Base-by-base conservation (phyloP, 208 protist genomes). In the Lotmaria passim region DNA sequence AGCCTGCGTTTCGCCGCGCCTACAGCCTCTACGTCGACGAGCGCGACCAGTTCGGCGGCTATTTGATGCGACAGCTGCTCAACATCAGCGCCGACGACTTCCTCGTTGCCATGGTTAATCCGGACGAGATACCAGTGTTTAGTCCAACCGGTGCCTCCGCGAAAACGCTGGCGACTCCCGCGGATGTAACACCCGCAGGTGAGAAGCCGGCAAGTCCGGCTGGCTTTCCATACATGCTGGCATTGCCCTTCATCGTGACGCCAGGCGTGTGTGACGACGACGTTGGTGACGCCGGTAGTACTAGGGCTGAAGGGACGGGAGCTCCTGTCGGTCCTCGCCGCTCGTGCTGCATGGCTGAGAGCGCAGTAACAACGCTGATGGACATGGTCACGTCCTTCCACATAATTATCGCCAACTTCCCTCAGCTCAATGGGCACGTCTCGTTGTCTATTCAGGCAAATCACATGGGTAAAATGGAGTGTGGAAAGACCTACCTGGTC, bases 341-440 rank as follows among this genome's bases (percentile, higher is more conserved):
- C 41, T 19, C 57, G 17, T 43, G 7, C 14, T 65, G 3, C 68
- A 76, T 73, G 55, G 30, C 41, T 11, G 53, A 66, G 5, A 48
- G 69, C 33, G 68, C 69, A 14, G 30, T 28, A 3, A 64, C 60
- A 28, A 30, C 50, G 24, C 33, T 81, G 33, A 63, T 77, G 52
- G 83, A 90, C 70, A 83, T 75, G 36, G 74, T 73, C 10, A 89
- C 85, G 5, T 88, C 81, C 10, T 70, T 89, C 39, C 85, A 91
- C 67, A 77, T 90, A 15, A 80, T 85, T 39, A 55, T 83, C 39
- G 74, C 76, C 3, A 30, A 55, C 23, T 51, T 78, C 44, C 76
- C 79, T 14, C 15, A 68, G 21, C 55, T 15, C 24, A 48, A 59
- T 23, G 77, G 77, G 4, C 83, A 86, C 66, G 80, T 81, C 2